A percentile compares a stretch with the other conserved stretches of the same genome.
Conservation (phyloP, 805 yeast genomes). For the Ogataea trehaloabstinens region DNA sequence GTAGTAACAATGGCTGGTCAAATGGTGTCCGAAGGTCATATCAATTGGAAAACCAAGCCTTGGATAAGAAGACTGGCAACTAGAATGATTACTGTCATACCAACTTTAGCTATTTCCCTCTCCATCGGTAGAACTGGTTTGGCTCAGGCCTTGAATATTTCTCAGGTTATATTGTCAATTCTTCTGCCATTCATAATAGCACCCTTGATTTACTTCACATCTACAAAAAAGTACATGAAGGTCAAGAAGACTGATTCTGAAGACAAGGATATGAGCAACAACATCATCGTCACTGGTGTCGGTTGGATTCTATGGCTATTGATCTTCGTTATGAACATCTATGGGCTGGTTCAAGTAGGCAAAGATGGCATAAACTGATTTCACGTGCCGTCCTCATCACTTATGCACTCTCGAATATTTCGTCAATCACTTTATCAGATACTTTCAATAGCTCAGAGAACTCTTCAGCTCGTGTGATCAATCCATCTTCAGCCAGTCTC, state of each 20-base stretch:
- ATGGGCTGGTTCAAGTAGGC: slow-evolving; percentile 46
- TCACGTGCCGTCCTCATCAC: not conserved
- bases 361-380: slow-evolving; percentile 9
- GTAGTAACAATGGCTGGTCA: slow-evolving; percentile 91
- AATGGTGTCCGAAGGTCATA: slow-evolving; percentile 82
- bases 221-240: slow-evolving; percentile 61
- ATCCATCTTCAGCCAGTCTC: slow-evolving; percentile 12
- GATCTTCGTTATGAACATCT: slow-evolving; percentile 63
- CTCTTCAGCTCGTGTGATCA: slow-evolving; percentile 15
- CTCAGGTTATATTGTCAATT: slow-evolving; percentile 77
- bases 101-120: slow-evolving; percentile 66
- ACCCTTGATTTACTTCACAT: slow-evolving; percentile 77
- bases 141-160: slow-evolving; percentile 66
- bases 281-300: slow-evolving; percentile 51
- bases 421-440: slow-evolving; percentile 14
- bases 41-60: slow-evolving; percentile 73
- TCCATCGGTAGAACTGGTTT: slow-evolving; percentile 68
- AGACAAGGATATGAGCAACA: slow-evolving; percentile 52
- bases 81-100: slow-evolving; percentile 68
- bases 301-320: slow-evolving; percentile 64
- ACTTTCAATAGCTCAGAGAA: slow-evolving; percentile 9
- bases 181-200: slow-evolving; percentile 77
- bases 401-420: slow-evolving; percentile 3
- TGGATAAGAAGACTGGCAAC: slow-evolving; percentile 79
- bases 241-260: slow-evolving; percentile 35